These are phyloP conservation scores for Teunomyces atbi DNA, from an alignment of 805 yeast genomes.

Conservation along the genomic window DNA sequence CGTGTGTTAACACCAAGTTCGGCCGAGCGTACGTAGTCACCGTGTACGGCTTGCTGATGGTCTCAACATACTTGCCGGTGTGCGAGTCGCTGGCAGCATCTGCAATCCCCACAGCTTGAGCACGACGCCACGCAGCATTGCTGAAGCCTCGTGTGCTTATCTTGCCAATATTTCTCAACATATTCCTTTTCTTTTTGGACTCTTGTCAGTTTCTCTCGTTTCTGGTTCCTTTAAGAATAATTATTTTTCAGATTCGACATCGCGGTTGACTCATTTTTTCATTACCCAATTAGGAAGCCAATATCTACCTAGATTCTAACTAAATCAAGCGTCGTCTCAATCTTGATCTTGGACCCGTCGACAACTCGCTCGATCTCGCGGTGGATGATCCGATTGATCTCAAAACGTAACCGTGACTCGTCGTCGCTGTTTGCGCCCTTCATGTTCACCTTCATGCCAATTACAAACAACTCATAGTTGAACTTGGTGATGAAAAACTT, in stretches of 20 bases:
- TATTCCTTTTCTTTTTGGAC: not conserved
- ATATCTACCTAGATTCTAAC: conserved; percentile 21
- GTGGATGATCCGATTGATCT: conserved; percentile 43
- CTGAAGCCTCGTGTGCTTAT: not conserved
- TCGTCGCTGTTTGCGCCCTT: conserved; percentile 72
- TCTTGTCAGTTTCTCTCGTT: not conserved
- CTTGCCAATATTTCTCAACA: not conserved
- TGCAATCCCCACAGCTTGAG: conserved; percentile 7
- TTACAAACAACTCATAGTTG: conserved; percentile 58
- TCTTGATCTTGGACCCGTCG: conserved; percentile 16
- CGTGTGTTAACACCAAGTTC: conserved; percentile 70
- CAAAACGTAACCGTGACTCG: conserved; percentile 54
- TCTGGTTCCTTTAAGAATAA: not conserved
- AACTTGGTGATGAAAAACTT: conserved; percentile 58
- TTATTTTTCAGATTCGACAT: conserved; percentile 21
- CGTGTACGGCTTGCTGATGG: conserved; percentile 49
- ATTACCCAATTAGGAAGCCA: conserved; percentile 17
- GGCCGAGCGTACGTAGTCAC: conserved; percentile 85
- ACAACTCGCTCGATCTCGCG: conserved; percentile 28
- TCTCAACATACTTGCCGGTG: conserved; percentile 42
- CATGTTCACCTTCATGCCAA: conserved; percentile 56
- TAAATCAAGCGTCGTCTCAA: conserved; percentile 44
- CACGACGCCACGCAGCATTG: not conserved
- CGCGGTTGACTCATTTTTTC: conserved; percentile 32
- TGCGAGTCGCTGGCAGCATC: conserved; percentile 32